Conservation (phyloP, 768 basidiomycete genomes). For the Tylopilus balloui region DNA sequence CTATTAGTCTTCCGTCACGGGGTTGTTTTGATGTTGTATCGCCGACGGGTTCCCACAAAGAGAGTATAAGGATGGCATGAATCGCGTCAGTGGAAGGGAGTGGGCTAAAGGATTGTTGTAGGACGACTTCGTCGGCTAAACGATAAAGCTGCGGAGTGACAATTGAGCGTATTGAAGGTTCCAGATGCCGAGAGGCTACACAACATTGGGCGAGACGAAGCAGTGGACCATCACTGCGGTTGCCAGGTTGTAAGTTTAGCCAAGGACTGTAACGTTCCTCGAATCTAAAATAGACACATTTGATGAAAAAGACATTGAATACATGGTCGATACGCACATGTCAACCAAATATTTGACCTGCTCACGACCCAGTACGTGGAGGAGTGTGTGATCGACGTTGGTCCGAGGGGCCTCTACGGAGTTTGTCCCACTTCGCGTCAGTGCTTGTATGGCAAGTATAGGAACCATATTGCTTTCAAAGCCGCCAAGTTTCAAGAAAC, state of each 20-base stretch:
- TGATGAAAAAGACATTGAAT: neutral
- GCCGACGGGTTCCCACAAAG: constrained; percentile 42
- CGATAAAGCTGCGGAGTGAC: constrained; percentile 39
- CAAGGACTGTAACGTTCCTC: constrained; percentile 42
- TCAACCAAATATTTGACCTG: constrained; percentile 37
- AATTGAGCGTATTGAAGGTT: constrained; percentile 30
- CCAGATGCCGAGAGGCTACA: constrained; percentile 42
- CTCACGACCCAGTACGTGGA: constrained; percentile 31
- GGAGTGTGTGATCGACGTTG: constrained; percentile 27
- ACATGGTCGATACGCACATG: constrained; percentile 28
- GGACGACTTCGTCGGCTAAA: constrained; percentile 37
- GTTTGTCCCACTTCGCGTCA: constrained; percentile 30
- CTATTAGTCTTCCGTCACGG: constrained; percentile 39
- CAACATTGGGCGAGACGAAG: constrained; percentile 45
- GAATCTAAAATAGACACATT: constrained; percentile 31
- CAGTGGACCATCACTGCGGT: constrained; percentile 30
- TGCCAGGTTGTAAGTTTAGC: constrained; percentile 36
- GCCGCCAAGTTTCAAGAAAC: constrained; percentile 35
- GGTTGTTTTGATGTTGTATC: constrained; percentile 28
- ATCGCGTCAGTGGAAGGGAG: constrained; percentile 40
- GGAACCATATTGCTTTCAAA: constrained; percentile 44
- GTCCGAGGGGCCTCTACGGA: constrained; percentile 18
- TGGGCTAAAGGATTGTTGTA: constrained; percentile 40
- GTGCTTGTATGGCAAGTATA: constrained; percentile 43
- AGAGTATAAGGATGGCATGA: constrained; percentile 38